These are phyloP conservation scores for Chlorophyllum brunneum DNA, from an alignment of 768 basidiomycete genomes.

Conservation along the genomic window DNA sequence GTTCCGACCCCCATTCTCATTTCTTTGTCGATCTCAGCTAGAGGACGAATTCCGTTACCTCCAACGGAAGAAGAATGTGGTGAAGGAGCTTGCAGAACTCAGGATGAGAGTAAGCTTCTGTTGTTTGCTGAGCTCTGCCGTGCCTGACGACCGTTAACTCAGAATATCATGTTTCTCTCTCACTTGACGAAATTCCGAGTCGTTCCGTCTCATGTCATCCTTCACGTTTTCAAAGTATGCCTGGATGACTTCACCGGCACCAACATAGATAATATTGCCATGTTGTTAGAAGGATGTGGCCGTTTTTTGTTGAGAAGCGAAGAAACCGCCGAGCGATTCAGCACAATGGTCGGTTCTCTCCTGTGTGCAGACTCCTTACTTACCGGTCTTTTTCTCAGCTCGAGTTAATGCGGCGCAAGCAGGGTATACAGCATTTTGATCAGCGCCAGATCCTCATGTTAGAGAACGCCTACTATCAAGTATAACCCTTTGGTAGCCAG, in stretches of 20 bases:
- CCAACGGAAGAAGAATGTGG: constrained; percentile 89
- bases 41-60: constrained; percentile 97
- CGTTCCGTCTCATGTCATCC: constrained; percentile 85
- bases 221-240: constrained; percentile 97
- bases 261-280: constrained; percentile 91
- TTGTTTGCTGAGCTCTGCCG: background rate
- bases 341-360: constrained; percentile 66
- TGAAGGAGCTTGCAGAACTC: constrained; percentile 84
- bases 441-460: constrained; percentile 83
- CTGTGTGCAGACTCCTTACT: background rate
- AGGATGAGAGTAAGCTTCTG: constrained; percentile 67
- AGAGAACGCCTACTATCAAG: constrained; percentile 98
- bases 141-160: background rate
- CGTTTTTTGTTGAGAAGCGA: constrained; percentile 86
- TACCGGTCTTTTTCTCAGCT: constrained; percentile 43
- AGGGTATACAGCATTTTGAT: constrained; percentile 90
- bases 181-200: constrained; percentile 95
- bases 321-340: constrained; percentile 82
- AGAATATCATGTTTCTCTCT: constrained; percentile 88
- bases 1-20: background rate
- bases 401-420: constrained; percentile 93
- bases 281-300: constrained; percentile 91
- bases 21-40: constrained; percentile 44
- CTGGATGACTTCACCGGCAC: constrained; percentile 91
- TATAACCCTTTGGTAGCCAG: constrained; percentile 24